These are phyloP conservation scores for Boehmeria nivea DNA, from an alignment of 306 rosid genomes.

Conservation along the genomic window DNA sequence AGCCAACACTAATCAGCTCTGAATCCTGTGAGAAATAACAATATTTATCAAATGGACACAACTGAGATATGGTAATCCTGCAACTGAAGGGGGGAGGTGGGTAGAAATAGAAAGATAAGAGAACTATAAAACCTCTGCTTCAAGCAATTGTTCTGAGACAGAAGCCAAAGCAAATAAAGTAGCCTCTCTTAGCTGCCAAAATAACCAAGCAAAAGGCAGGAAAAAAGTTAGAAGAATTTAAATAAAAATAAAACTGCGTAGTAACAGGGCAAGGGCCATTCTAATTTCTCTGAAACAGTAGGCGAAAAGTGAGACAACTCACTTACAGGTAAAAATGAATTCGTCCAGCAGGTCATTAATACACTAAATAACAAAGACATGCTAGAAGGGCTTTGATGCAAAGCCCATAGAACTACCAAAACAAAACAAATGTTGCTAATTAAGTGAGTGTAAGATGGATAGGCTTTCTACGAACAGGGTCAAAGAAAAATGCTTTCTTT, in stretches of 20 bases:
- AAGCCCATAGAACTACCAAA: neutral
- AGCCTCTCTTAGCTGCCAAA: constrained; percentile 88
- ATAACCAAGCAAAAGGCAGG: constrained; percentile 12
- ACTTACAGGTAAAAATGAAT: neutral
- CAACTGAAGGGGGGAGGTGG: constrained; percentile 7
- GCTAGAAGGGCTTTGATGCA: too few species aligned
- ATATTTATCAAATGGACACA: constrained; percentile 13
- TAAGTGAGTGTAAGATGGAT: neutral
- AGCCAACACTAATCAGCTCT: constrained; percentile 29
- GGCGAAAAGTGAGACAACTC: neutral
- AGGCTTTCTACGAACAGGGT: neutral
- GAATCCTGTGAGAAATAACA: constrained; percentile 44
- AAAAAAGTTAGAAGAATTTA: neutral
- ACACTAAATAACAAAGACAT: too few species aligned
- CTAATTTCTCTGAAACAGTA: neutral
- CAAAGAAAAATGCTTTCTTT: constrained; percentile 1
- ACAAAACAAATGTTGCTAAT: too few species aligned
- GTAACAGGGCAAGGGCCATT: neutral
- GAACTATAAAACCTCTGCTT: constrained; percentile 52
- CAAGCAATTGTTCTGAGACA: constrained; percentile 69
- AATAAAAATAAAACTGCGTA: neutral
- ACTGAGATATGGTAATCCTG: too few species aligned
- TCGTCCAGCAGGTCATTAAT: too few species aligned
- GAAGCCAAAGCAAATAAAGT: constrained; percentile 69
- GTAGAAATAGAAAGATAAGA: neutral